Base-by-base conservation (phyloP, 1,139 yeast species). In the Hemisphaericaspora subhashii region DNA sequence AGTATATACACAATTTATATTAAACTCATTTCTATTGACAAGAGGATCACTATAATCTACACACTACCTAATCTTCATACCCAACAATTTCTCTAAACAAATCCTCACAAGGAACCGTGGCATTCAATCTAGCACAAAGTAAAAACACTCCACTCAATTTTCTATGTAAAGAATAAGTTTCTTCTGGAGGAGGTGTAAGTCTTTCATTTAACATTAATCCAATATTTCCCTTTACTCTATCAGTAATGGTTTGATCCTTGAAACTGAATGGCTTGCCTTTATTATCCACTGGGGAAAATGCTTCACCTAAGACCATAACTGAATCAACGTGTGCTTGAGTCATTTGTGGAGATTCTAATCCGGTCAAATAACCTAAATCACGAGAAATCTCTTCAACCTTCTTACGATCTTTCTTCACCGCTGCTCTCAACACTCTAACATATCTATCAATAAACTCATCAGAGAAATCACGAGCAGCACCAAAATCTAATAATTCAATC, bases 131-230 rank as follows among this genome's bases (percentile, higher is more conserved):
- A 4, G 98, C 86, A 66, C 98, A 92, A 41, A 92, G 72, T 48
- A 92, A 70, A 56, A 86, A 94, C 1, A 94, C 95, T 9, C 99
- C 98, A 58, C 96, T 86, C 57, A 92, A 80, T 56, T 94, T 92
- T 54, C 99, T 76, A 61, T 92, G 98, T 53, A 94, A 71, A 7
- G 96, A 86, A 60, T 92, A 92, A 0, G 98, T 92, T 60, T 92
- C 98, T 58, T 92, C 98, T 3, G 99, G 99, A 4, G 98, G 99
- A 4, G 98, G 98, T 4, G 96, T 80, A 46, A 92, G 71, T 51
- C 99, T 79, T 62, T 94, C 96, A 47, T 83, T 79, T 49, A 92
- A 74, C 98, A 92, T 90, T 37, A 89, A 68, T 3, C 89, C 81
- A 51, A 92, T 86, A 52, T 89, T 88, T 1, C 77, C 83, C 50